Percentiles rank a stretch among this genome's conserved stretches.
phyloP scores from a whole-genome alignment of 139 green algal genomes.

The Ettlia oleoabundans region DNA sequence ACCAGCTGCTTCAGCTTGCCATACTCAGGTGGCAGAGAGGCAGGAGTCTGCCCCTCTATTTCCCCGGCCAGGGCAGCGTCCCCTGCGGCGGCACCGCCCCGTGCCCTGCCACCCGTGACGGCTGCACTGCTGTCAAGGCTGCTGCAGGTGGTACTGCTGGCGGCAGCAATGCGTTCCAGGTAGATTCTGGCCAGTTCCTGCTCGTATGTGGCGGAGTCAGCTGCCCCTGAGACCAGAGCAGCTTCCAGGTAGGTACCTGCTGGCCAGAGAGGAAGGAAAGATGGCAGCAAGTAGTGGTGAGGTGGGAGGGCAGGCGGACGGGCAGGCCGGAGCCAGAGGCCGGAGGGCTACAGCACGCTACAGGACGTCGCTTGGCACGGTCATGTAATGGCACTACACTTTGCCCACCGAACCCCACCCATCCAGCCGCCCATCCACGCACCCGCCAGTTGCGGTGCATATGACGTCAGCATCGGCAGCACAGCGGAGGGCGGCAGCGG shows the following conservation, averaged over 20 bases:
- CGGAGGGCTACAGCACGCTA: too few species aligned
- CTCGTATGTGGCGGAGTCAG: slow-evolving; percentile 51
- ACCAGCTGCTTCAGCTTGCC: slow-evolving; percentile 43
- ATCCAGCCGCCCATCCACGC: background rate
- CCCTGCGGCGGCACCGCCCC: background rate
- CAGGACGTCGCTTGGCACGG: too few species aligned
- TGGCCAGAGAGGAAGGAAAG: too few species aligned
- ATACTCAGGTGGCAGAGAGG: slow-evolving; percentile 27
- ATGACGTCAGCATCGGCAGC: slow-evolving; percentile 65
- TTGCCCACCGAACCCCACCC: background rate
- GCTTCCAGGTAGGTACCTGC: slow-evolving; percentile 75
- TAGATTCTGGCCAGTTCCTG: slow-evolving; percentile 83
- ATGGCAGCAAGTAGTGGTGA: background rate
- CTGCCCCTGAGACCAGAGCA: slow-evolving; percentile 65
- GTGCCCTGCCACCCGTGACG: background rate
- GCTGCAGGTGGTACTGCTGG: background rate
- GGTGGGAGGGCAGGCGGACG: background rate
- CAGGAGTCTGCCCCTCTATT: background rate
- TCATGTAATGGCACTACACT: background rate
- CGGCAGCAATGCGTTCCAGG: slow-evolving; percentile 57
- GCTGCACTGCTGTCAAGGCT: background rate
- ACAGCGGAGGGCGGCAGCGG: slow-evolving; percentile 63
- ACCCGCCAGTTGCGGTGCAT: slow-evolving; percentile 45
- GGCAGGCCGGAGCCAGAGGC: too few species aligned
- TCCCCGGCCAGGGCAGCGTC: background rate